Percentiles rank a stretch among this genome's conserved stretches.
These are phyloP conservation scores for Marasmius fiardii DNA, from an alignment of 1,284 basidiomycete species.

Conservation along the genomic window DNA sequence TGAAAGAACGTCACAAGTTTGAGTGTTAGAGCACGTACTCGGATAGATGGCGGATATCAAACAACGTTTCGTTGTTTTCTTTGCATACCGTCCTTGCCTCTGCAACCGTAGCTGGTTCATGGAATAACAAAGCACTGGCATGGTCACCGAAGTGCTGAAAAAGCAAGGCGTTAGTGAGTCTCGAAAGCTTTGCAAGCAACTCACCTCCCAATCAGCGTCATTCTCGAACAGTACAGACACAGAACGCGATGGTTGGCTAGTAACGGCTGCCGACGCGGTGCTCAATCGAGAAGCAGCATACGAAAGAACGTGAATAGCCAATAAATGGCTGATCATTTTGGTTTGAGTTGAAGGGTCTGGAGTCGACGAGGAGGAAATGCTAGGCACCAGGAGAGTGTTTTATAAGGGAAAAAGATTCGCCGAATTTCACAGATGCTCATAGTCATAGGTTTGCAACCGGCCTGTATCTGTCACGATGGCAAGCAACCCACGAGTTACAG, in stretches of 20 bases:
- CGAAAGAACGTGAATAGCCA: too few relatives aligned
- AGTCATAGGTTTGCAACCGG: too few relatives aligned
- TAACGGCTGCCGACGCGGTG: too few relatives aligned
- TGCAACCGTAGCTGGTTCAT: slow-evolving; percentile 13
- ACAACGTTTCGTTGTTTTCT: slow-evolving; percentile 16
- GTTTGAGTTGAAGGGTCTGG: too few relatives aligned
- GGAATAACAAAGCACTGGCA: slow-evolving; percentile 18
- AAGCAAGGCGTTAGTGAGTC: not conserved
- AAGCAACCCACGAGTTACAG: too few relatives aligned
- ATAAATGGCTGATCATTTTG: too few relatives aligned
- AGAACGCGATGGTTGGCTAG: not conserved
- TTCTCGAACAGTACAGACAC: slow-evolving; percentile 20
- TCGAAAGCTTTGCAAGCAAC: not conserved
- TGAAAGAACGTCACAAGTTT: not conserved
- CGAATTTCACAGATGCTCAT: too few relatives aligned
- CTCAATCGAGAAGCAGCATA: too few relatives aligned
- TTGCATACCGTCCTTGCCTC: slow-evolving; percentile 15
- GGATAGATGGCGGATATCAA: slow-evolving; percentile 3
- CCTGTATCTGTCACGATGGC: too few relatives aligned
- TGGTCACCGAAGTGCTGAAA: slow-evolving; percentile 13
- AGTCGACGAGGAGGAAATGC: too few relatives aligned
- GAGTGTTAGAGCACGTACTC: not conserved
- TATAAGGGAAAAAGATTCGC: too few relatives aligned
- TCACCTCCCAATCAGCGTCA: slow-evolving; percentile 19
- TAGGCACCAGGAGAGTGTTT: too few relatives aligned